These are phyloP conservation scores for Xylaria sp. DNA, from an alignment of 2,329 filamentous ascomycete species.

Conservation along the genomic window DNA sequence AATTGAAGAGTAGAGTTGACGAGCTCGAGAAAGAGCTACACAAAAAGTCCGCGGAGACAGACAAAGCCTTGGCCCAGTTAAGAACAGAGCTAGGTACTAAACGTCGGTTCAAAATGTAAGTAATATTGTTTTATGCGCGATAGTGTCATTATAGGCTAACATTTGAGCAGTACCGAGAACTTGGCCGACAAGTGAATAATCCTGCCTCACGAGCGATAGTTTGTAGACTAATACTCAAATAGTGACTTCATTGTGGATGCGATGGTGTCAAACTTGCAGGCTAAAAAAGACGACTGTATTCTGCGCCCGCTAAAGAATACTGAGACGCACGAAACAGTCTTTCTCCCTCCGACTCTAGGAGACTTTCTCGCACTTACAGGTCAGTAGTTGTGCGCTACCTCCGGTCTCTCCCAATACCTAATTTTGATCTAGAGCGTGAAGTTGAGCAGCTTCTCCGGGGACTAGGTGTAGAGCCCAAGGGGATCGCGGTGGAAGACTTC, in stretches of 20 bases:
- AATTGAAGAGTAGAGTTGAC: too few relatives aligned
- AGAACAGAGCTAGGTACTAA: too few relatives aligned
- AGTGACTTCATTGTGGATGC: background rate
- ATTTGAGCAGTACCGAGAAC: too few relatives aligned
- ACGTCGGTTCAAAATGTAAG: too few relatives aligned
- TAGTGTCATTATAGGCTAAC: too few relatives aligned
- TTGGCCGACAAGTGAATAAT: background rate
- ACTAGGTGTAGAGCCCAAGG: background rate
- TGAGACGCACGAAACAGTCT: background rate
- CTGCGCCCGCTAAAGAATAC: background rate
- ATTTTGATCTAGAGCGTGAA: background rate
- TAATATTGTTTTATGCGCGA: too few relatives aligned
- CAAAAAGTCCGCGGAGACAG: too few relatives aligned
- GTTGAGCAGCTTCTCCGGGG: background rate
- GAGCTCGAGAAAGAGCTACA: too few relatives aligned
- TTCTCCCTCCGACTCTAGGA: background rate
- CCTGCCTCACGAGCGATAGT: background rate
- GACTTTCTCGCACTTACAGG: background rate
- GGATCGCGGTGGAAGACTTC: background rate
- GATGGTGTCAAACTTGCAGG: rapidly evolving
- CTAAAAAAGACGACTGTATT: background rate
- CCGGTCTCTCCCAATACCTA: background rate
- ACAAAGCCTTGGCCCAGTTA: too few relatives aligned
- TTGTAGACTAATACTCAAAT: background rate
- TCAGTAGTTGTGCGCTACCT: background rate